Conservation (phyloP, 371 early-diverging fungal species). For the Blastocladiella emersonii region DNA sequence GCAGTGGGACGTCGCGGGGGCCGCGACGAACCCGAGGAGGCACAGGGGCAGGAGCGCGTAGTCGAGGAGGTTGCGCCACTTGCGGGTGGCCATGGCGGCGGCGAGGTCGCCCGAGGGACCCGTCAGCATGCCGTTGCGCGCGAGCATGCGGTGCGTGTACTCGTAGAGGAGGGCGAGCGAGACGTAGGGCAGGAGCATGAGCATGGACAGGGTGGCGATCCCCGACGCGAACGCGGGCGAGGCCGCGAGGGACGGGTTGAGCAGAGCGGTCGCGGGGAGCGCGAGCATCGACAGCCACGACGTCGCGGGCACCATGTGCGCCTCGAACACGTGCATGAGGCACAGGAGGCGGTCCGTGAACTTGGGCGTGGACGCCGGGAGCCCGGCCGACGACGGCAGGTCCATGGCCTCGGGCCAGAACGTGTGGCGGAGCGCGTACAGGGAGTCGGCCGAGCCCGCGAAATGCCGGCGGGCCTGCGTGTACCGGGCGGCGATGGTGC, state of each 20-base stretch:
- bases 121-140: neutral
- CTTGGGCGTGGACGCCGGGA: neutral
- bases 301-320: slow-evolving; percentile 3
- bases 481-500: neutral
- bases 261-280: neutral
- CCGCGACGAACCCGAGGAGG: neutral
- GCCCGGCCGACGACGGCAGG: neutral
- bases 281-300: slow-evolving; percentile 2
- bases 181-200: neutral
- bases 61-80: neutral
- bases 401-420: neutral
- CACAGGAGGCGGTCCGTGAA: neutral
- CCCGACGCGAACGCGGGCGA: too few species aligned
- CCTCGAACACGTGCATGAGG: slow-evolving; percentile 1
- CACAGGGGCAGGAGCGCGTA: neutral
- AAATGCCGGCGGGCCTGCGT: neutral
- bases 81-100: neutral
- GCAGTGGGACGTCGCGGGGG: slow-evolving; percentile 1
- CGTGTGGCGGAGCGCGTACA: neutral
- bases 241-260: neutral
- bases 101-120: too few species aligned
- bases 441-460: neutral
- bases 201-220: neutral
- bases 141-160: neutral
- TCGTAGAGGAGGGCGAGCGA: neutral